A percentile compares a stretch with the other conserved stretches of the same genome.
phyloP scores from a whole-genome alignment of 148 eudicot genomes.

The Amaranthus hypochondriacus region DNA sequence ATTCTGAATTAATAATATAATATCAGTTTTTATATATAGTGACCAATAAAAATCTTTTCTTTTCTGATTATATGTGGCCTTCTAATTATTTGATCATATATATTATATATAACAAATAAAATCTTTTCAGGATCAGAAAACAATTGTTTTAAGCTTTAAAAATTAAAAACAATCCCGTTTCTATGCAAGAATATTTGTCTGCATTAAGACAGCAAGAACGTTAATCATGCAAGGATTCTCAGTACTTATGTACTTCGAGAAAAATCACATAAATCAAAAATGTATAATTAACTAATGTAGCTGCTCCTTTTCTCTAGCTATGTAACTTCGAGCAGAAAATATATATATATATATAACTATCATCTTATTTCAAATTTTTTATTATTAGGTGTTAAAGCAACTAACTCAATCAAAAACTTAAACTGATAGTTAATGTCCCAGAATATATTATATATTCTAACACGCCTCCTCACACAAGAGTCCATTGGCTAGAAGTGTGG shows the following conservation, averaged over 20 bases:
- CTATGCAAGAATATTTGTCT: constrained; percentile 9
- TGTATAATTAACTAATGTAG: constrained; percentile 10
- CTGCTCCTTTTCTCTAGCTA: constrained; percentile 1
- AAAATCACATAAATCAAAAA: constrained; percentile 2
- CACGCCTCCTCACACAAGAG: no score
- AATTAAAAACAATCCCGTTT: neutral
- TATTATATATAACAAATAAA: neutral
- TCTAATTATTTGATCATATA: neutral
- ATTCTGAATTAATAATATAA: no score
- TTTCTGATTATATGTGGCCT: no score
- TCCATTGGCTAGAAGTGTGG: no score
- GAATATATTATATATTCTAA: no score
- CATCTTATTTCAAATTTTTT: no score
- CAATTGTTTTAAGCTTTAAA: neutral
- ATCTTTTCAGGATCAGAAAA: neutral
- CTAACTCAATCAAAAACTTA: no score
- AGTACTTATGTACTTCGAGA: constrained; percentile 10
- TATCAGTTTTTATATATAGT: no score
- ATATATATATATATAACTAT: no score
- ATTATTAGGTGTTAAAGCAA: no score
- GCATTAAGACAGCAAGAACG: constrained; percentile 10
- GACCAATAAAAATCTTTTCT: no score
- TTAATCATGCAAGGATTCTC: constrained; percentile 17
- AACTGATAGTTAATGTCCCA: no score
- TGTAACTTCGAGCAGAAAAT: neutral